Conservation (phyloP, 306 rosid species). For the Begonia peltatifolia region DNA sequence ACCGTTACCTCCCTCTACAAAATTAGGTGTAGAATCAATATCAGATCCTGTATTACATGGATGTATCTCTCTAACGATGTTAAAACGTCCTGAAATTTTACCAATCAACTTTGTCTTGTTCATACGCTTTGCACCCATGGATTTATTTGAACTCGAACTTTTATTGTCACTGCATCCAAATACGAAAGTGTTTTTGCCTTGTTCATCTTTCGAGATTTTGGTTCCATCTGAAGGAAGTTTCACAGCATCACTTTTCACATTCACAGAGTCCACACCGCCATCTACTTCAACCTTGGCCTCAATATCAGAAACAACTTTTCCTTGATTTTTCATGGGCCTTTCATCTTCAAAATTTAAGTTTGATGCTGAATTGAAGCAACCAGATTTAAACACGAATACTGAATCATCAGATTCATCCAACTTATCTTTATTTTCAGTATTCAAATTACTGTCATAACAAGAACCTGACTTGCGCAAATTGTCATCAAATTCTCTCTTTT, state of each 20-base stretch:
- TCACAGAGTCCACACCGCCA: conserved; percentile 6
- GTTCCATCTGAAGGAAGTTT: background rate
- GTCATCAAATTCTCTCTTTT: conserved; percentile 4
- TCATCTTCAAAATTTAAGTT: conserved; percentile 2
- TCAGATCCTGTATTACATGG: conserved; percentile 11
- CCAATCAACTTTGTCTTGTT: conserved; percentile 5
- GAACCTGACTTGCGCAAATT: conserved; percentile 6
- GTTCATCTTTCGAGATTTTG: conserved; percentile 7
- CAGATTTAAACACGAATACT: conserved; percentile 11
- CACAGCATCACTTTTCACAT: conserved; percentile 11
- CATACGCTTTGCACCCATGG: background rate
- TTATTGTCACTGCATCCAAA: conserved; percentile 13
- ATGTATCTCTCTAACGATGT: conserved; percentile 9
- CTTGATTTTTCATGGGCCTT: conserved; percentile 7
- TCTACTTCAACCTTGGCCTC: conserved; percentile 15
- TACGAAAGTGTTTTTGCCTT: conserved; percentile 16
- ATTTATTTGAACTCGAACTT: conserved; percentile 6
- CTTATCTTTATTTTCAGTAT: conserved; percentile 6
- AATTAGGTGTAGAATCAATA: conserved; percentile 9
- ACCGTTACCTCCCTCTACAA: conserved; percentile 12
- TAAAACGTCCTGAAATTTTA: conserved; percentile 6
- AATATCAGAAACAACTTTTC: conserved; percentile 6
- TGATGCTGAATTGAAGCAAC: conserved; percentile 12
- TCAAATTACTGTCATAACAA: conserved; percentile 1
- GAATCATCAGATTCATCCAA: conserved; percentile 10